Evolutionary conservation across 345 rosid genomes (phyloP).

Genomic region (Erysimum cheiranthoides): DNA sequence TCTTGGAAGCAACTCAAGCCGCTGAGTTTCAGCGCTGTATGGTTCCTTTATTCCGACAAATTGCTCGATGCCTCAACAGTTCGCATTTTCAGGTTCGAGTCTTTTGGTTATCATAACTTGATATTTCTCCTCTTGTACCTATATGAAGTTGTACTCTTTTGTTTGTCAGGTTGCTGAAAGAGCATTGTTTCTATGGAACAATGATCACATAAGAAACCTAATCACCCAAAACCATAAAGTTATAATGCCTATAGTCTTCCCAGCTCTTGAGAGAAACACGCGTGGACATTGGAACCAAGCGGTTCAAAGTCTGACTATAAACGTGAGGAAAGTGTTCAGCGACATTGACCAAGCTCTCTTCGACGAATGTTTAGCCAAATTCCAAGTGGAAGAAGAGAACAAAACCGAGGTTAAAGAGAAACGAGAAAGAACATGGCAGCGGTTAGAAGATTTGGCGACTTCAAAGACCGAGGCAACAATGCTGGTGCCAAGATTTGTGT

Average conservation of each 20-base stretch:
- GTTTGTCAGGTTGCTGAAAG: constrained; percentile 64
- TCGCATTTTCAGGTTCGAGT: constrained; percentile 79
- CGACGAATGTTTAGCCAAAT: constrained; percentile 71
- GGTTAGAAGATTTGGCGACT: constrained; percentile 68
- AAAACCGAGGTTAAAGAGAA: constrained; percentile 57
- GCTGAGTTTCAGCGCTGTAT: constrained; percentile 89
- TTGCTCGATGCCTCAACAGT: constrained; percentile 79
- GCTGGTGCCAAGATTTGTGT: constrained; percentile 57
- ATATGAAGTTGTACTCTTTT: neutral
- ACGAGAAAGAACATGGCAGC: constrained; percentile 67
- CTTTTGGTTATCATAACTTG: constrained; percentile 19
- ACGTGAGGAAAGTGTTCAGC: constrained; percentile 63
- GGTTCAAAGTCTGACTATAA: constrained; percentile 63
- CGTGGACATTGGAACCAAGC: constrained; percentile 73
- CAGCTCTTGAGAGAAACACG: constrained; percentile 66
- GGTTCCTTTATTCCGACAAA: constrained; percentile 76
- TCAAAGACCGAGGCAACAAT: constrained; percentile 62
- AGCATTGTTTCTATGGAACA: constrained; percentile 71
- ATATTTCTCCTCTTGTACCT: neutral
- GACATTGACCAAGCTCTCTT: constrained; percentile 66
- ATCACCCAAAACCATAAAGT: constrained; percentile 56
- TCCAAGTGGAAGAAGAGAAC: constrained; percentile 61
- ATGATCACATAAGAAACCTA: constrained; percentile 64
- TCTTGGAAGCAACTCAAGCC: constrained; percentile 84
- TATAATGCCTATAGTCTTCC: constrained; percentile 67